Conservation (phyloP, 148 eudicot species). For the Fagopyrum homotropicum region DNA sequence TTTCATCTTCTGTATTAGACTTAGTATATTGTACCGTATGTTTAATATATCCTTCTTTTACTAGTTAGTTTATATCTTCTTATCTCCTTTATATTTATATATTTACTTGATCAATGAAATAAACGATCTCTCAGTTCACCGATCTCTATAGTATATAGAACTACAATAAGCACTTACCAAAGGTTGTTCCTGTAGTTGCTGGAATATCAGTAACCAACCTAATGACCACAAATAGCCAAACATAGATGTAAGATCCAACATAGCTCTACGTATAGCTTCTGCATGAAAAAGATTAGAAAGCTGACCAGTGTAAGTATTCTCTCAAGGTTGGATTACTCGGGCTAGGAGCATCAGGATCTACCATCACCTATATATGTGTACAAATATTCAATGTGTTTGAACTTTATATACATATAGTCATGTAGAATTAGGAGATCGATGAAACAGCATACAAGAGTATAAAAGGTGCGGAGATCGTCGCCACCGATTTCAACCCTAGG, state of each 20-base stretch:
- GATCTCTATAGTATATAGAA: too few species aligned
- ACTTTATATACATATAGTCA: not conserved
- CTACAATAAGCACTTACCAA: slow-evolving; percentile 31
- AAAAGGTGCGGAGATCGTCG: slow-evolving; percentile 64
- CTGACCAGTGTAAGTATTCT: slow-evolving; percentile 78
- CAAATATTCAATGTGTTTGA: too few species aligned
- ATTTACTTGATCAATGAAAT: too few species aligned
- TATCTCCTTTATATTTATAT: too few species aligned
- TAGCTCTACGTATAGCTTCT: too few species aligned
- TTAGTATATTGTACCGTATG: too few species aligned
- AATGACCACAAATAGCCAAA: not conserved
- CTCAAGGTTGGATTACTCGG: slow-evolving; percentile 70
- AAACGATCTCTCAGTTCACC: too few species aligned
- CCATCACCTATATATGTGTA: slow-evolving; percentile 44
- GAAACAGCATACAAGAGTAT: slow-evolving; percentile 44
- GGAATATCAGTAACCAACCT: slow-evolving; percentile 66
- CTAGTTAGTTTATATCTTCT: too few species aligned
- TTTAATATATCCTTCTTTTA: too few species aligned
- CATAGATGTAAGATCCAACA: not conserved
- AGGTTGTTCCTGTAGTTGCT: slow-evolving; percentile 42
- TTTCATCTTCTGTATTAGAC: too few species aligned
- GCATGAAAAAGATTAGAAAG: not conserved
- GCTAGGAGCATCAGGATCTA: slow-evolving; percentile 93
- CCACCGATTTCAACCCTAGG: slow-evolving; percentile 76
- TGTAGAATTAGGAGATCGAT: too few species aligned